Base-by-base conservation (phyloP, 192 early-diverging fungal genomes). In the Rhizoclosmatium sp. region DNA sequence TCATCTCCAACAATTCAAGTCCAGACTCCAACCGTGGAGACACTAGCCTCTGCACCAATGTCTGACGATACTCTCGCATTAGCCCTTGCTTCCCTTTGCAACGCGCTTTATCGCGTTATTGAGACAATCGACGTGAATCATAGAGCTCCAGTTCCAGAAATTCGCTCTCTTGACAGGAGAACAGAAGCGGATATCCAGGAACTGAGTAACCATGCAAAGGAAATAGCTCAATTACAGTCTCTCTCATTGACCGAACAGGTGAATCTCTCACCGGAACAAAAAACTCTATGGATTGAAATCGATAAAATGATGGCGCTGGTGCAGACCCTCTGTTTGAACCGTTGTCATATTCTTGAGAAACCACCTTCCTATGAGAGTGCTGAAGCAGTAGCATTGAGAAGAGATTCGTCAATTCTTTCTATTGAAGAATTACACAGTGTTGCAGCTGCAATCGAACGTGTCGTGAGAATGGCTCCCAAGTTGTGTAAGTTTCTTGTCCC, bases 261-360 rank as follows among this genome's bases (percentile, higher is more conserved):
- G 14, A 56, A n/a, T 39, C n/a, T 75, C 4, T 39, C 23, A 16
- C 66, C 58, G 4, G 80, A 80, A 40, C 80, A 81, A 44, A 71
- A 64, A 45, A 49, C 67, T 2, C 64, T 85, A 9, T 85, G 84
- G 84, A 60, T 44, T 7, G 84, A 85, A 61, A 74, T 78, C 58
- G 84, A 85, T 46, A 78, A 79, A 19, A 59, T 85, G 19, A 85
- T 85, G 84, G 65, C 64, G 31, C 79, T 82, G 7, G 80, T 85
- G 21, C 76, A 78, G 14, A 81, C 72, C 16, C 58, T 85, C 2
- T 80, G 81, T 69, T 7, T 75, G 21, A 75, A 7, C 19, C 58
- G 72, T n/a, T 75, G 59, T 42, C 42, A 75, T 16, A 40, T 62
- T n/a, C 12, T 42, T 10, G 72, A 75, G 45, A 79, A 71, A 19